Conservation (phyloP, 306 rosid genomes). For the Corylus avellana region DNA sequence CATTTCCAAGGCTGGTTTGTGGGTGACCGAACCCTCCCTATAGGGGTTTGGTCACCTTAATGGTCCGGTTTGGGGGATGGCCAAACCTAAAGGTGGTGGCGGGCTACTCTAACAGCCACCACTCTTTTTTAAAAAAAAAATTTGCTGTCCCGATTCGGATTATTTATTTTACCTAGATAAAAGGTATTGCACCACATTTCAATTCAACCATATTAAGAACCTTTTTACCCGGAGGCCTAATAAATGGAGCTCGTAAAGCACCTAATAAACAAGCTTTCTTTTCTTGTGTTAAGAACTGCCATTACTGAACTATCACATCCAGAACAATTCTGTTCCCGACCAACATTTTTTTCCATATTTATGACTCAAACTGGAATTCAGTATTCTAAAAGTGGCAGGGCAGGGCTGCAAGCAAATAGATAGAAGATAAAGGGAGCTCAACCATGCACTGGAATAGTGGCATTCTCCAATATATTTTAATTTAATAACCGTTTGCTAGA, state of each 20-base stretch:
- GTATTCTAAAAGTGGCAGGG: too few relatives aligned
- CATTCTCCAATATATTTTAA: not conserved
- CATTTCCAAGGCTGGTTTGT: too few relatives aligned
- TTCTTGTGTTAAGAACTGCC: not conserved
- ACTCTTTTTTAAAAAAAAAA: too few relatives aligned
- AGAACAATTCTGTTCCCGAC: not conserved
- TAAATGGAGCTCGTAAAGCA: not conserved
- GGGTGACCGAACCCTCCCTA: too few relatives aligned
- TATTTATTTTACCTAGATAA: too few relatives aligned
- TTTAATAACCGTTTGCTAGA: not conserved
- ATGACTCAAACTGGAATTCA: too few relatives aligned
- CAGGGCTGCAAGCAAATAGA: not conserved
- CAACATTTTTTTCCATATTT: not conserved
- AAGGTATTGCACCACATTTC: too few relatives aligned
- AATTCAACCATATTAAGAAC: not conserved
- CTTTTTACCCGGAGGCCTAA: not conserved
- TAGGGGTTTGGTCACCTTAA: too few relatives aligned
- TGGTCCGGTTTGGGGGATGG: too few relatives aligned
- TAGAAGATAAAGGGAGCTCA: not conserved
- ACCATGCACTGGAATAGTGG: not conserved
- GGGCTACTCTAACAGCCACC: too few relatives aligned
- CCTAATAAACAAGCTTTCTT: not conserved
- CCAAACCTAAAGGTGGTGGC: too few relatives aligned
- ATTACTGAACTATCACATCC: not conserved
- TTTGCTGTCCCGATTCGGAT: too few relatives aligned